These are phyloP conservation scores for Grifola frondosa DNA, from an alignment of 1,284 basidiomycete species.

Conservation along the genomic window DNA sequence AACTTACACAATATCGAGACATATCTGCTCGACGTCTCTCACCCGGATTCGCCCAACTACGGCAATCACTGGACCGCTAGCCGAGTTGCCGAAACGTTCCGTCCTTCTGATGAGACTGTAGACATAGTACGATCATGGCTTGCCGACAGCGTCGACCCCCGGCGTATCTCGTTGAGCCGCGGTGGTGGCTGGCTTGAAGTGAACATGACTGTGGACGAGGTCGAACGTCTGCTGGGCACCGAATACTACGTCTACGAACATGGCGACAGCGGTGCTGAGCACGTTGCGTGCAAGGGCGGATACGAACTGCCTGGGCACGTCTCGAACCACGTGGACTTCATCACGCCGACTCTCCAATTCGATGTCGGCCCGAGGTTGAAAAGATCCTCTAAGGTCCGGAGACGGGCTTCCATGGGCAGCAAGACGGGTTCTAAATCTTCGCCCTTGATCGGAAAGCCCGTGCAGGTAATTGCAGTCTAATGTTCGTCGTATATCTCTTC, in stretches of 20 bases:
- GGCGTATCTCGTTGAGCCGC: slow-evolving; percentile 32
- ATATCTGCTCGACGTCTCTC: slow-evolving; percentile 40
- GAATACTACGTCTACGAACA: slow-evolving; percentile 44
- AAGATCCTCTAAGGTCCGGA: slow-evolving; percentile 21
- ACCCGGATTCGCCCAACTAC: slow-evolving; percentile 39
- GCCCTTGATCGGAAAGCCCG: slow-evolving; percentile 37
- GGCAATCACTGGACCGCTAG: slow-evolving; percentile 40
- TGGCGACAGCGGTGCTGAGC: slow-evolving; percentile 27
- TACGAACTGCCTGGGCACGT: slow-evolving; percentile 18
- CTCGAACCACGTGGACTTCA: slow-evolving; percentile 16
- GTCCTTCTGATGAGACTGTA: slow-evolving; percentile 40
- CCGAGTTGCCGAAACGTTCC: slow-evolving; percentile 37
- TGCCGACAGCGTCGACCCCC: slow-evolving; percentile 27
- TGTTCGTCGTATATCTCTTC: slow-evolving; percentile 6
- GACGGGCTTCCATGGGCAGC: slow-evolving; percentile 8
- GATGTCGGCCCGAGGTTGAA: slow-evolving; percentile 8
- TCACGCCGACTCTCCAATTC: slow-evolving; percentile 18
- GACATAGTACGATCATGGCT: slow-evolving; percentile 30
- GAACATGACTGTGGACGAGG: slow-evolving; percentile 40
- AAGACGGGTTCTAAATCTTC: slow-evolving; percentile 3
- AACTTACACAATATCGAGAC: slow-evolving; percentile 40
- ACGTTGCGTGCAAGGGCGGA: slow-evolving; percentile 24
- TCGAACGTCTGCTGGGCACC: slow-evolving; percentile 41
- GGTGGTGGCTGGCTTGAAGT: slow-evolving; percentile 42
- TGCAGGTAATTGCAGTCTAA: slow-evolving; percentile 45